Conservation (phyloP, 2,329 filamentous ascomycete genomes). For the Scolecobasidium constrictum region DNA sequence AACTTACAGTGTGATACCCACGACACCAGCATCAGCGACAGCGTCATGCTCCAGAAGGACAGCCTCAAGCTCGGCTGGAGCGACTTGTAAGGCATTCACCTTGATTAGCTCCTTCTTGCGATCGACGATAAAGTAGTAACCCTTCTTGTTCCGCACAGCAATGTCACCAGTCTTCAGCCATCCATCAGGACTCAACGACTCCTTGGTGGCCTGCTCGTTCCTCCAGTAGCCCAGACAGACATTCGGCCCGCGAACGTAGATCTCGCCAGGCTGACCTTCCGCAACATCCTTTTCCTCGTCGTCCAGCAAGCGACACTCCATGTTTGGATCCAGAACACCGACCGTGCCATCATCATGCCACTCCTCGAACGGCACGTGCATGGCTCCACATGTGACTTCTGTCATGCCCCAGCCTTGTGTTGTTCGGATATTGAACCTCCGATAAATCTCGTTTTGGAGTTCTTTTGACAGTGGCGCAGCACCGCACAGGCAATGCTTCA, state of each 20-base stretch:
- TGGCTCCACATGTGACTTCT: slow-evolving; percentile 30
- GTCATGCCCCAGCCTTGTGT: slow-evolving; percentile 32
- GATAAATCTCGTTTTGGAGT: slow-evolving; percentile 28
- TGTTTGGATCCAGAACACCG: slow-evolving; percentile 28
- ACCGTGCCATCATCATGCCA: slow-evolving; percentile 24
- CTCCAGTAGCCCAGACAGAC: slow-evolving; percentile 31
- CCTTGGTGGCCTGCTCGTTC: slow-evolving; percentile 27
- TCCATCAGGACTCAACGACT: slow-evolving; percentile 25
- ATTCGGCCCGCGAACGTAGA: slow-evolving; percentile 29
- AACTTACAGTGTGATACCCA: slow-evolving; percentile 39
- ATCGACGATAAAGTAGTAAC: slow-evolving; percentile 26
- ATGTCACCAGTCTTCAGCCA: slow-evolving; percentile 28
- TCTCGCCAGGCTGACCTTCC: slow-evolving; percentile 26
- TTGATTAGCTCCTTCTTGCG: slow-evolving; percentile 31
- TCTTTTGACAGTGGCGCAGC: slow-evolving; percentile 32
- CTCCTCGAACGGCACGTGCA: slow-evolving; percentile 23
- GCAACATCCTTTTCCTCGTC: slow-evolving; percentile 31
- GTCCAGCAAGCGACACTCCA: slow-evolving; percentile 29
- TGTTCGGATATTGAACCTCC: slow-evolving; percentile 23
- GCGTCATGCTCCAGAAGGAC: slow-evolving; percentile 40
- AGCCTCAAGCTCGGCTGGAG: slow-evolving; percentile 34
- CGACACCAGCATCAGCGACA: slow-evolving; percentile 44
- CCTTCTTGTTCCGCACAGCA: slow-evolving; percentile 20
- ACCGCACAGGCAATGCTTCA: slow-evolving; percentile 29
- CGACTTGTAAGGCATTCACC: slow-evolving; percentile 28